Evolutionary conservation across 1,284 basidiomycete genomes (phyloP).

Genomic region (Marasmius fiardii): DNA sequence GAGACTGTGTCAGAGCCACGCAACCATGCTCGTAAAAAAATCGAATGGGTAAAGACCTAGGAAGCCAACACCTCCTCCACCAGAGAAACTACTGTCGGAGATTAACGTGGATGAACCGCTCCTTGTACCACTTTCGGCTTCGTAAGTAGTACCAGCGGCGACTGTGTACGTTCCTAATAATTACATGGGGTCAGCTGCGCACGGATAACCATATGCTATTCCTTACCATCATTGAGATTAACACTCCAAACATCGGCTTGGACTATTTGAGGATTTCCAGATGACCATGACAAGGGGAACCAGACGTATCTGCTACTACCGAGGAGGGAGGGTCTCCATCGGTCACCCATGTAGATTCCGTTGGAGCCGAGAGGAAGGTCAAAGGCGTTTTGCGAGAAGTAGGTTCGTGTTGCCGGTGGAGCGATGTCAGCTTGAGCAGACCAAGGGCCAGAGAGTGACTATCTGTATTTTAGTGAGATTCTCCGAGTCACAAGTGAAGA

Average conservation of each 20-base stretch:
- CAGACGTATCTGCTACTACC: constrained; percentile 61
- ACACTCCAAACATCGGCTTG: constrained; percentile 58
- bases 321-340: constrained; percentile 53
- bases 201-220: background rate
- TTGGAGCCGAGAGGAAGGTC: constrained; percentile 49
- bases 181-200: background rate
- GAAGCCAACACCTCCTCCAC: constrained; percentile 51
- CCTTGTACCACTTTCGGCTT: constrained; percentile 52
- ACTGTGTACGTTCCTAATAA: constrained; percentile 43
- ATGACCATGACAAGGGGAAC: constrained; percentile 55
- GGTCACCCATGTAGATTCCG: constrained; percentile 63
- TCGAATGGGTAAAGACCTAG: constrained; percentile 36
- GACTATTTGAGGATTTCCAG: constrained; percentile 49
- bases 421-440: constrained; percentile 56
- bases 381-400: constrained; percentile 60
- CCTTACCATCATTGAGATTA: constrained; percentile 39
- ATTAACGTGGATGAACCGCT: constrained; percentile 45
- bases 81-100: constrained; percentile 46
- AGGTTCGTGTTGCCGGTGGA: constrained; percentile 46
- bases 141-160: constrained; percentile 50
- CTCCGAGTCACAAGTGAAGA: background rate
- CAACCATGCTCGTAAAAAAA: background rate
- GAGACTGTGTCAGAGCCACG: background rate
- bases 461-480: constrained; percentile 1
- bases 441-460: constrained; percentile 58